Percentiles rank a stretch among this genome's conserved stretches.
Conservation (phyloP, 2,329 filamentous ascomycete genomes). For the Beauveria pseudobassiana region DNA sequence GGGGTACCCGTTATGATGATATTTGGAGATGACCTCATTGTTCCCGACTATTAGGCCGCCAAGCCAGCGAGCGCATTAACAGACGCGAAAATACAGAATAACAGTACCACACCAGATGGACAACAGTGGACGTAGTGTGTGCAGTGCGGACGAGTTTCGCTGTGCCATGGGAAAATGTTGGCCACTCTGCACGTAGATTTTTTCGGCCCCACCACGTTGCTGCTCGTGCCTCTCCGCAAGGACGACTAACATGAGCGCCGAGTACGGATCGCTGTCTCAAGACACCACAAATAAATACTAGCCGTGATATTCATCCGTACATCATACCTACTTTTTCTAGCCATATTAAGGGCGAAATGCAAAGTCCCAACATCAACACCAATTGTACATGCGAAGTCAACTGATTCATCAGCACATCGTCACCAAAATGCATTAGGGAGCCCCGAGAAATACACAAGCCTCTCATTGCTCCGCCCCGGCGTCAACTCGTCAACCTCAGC, state of each 20-base stretch:
- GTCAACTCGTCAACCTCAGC: conserved; percentile 43
- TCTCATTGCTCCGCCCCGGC: conserved; percentile 19
- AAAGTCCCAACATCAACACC: conserved; percentile 11
- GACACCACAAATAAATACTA: background rate
- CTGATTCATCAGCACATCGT: conserved; percentile 8
- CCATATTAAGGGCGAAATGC: conserved; percentile 5
- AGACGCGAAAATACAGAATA: background rate
- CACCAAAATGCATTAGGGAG: background rate
- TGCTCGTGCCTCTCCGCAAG: background rate
- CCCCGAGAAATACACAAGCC: background rate
- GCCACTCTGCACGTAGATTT: background rate
- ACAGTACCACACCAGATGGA: too few relatives aligned
- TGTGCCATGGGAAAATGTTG: background rate
- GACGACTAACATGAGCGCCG: background rate
- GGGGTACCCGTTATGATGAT: conserved; percentile 94
- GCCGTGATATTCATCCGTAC: background rate
- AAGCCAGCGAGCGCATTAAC: background rate
- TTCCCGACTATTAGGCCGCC: background rate
- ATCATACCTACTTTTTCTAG: conserved; percentile 6
- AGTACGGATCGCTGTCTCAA: background rate
- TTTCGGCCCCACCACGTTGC: conserved; percentile 1
- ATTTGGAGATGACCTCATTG: conserved; percentile 59
- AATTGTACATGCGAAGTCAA: conserved; percentile 7
- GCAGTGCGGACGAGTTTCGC: background rate
- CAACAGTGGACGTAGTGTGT: background rate